phyloP scores from a whole-genome alignment of 768 basidiomycete genomes.

The Panaeolus papilionaceus region DNA sequence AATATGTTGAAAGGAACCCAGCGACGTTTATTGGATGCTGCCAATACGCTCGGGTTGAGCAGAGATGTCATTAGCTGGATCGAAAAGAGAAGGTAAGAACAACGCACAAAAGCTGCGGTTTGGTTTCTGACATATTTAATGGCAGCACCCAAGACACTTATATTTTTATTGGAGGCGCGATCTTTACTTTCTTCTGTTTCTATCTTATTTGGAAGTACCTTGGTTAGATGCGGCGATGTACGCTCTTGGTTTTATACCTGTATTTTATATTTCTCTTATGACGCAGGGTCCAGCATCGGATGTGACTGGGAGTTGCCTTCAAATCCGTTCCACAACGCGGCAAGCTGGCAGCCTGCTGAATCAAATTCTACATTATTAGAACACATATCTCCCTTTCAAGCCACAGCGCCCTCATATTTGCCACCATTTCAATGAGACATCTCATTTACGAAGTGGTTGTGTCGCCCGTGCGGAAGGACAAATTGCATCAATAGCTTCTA shows the following conservation, averaged over 20 bases:
- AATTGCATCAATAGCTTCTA: no score
- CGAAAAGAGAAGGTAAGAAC: slow-evolving; percentile 83
- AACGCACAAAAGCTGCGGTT: background rate
- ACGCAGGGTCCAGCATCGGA: background rate
- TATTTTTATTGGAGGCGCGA: slow-evolving; percentile 85
- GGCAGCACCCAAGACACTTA: slow-evolving; percentile 93
- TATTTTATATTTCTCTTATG: background rate
- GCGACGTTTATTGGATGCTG: slow-evolving; percentile 82
- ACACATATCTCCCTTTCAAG: no score
- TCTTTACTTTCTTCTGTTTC: slow-evolving; percentile 93
- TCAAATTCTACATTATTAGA: no score
- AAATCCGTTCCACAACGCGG: no score
- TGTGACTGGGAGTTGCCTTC: background rate
- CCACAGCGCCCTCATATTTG: no score
- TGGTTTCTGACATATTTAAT: slow-evolving; percentile 7
- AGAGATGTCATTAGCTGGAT: slow-evolving; percentile 97
- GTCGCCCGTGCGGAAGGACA: no score
- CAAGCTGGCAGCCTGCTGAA: no score
- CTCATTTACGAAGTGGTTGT: no score
- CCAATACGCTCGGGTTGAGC: slow-evolving; percentile 93
- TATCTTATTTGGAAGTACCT: slow-evolving; percentile 92
- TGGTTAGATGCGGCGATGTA: slow-evolving; percentile 46
- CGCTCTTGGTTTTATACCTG: background rate
- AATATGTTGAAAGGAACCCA: slow-evolving; percentile 96
- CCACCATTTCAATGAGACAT: no score